These are phyloP conservation scores for Cantharellus anzutake DNA, from an alignment of 768 basidiomycete species.

Conservation along the genomic window DNA sequence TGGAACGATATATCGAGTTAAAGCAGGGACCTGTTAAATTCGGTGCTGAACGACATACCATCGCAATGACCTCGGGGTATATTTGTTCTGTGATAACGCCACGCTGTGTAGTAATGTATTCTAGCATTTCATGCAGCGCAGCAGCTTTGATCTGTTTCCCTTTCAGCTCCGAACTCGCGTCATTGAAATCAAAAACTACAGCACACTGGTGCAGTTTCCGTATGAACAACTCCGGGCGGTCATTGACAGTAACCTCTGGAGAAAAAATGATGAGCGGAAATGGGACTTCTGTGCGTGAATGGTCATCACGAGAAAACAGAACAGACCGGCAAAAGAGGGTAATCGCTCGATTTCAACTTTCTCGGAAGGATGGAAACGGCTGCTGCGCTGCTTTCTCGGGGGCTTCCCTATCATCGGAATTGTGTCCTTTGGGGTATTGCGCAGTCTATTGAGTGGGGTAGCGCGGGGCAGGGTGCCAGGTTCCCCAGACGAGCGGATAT, in stretches of 20 bases:
- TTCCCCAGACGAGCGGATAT: slow-evolving; percentile 12
- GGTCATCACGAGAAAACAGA: background rate
- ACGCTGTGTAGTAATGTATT: slow-evolving; percentile 93
- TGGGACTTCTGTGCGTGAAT: background rate
- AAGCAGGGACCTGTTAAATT: background rate
- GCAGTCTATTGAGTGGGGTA: slow-evolving; percentile 51
- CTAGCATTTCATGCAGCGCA: slow-evolving; percentile 94
- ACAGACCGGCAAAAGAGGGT: slow-evolving; percentile 70
- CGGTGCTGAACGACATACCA: slow-evolving; percentile 36
- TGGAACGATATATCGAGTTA: slow-evolving; percentile 17
- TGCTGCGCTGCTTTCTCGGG: slow-evolving; percentile 92
- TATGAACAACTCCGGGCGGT: slow-evolving; percentile 80
- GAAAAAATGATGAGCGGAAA: background rate
- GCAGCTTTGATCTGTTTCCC: slow-evolving; percentile 99
- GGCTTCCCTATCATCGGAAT: slow-evolving; percentile 94
- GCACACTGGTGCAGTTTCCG: slow-evolving; percentile 92
- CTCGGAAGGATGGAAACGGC: slow-evolving; percentile 89
- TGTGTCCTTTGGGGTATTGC: slow-evolving; percentile 74
- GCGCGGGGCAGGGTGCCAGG: slow-evolving; percentile 39
- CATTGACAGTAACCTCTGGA: slow-evolving; percentile 71
- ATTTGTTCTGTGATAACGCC: slow-evolving; percentile 90
- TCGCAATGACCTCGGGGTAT: slow-evolving; percentile 98
- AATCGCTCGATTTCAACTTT: slow-evolving; percentile 91
- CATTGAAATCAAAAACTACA: slow-evolving; percentile 97
- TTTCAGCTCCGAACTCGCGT: slow-evolving; percentile 84